Evolutionary conservation across 2,329 filamentous ascomycete genomes (phyloP).

Genomic region (Bipolaris victoriae): DNA sequence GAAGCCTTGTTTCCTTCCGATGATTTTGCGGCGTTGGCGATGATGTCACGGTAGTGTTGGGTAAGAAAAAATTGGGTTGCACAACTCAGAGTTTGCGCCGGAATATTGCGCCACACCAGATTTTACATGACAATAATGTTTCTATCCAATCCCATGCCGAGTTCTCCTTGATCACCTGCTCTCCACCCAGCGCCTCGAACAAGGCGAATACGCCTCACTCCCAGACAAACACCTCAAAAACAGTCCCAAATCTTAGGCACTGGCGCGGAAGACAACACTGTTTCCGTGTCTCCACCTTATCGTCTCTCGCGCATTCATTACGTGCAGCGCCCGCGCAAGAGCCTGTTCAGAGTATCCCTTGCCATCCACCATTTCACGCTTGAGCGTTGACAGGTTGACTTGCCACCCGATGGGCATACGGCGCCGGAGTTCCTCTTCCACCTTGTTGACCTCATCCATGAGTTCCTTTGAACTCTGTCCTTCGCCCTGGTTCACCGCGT

Average conservation of each 20-base stretch:
- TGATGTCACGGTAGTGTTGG: not conserved
- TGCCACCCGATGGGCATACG: constrained; percentile 94
- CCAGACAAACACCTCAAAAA: too few relatives aligned
- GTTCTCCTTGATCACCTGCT: not conserved
- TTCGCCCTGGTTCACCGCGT: constrained; percentile 89
- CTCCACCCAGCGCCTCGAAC: not conserved
- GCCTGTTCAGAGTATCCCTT: constrained; percentile 89
- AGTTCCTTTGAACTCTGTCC: constrained; percentile 81
- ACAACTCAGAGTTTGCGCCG: not conserved
- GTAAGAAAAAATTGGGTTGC: not conserved
- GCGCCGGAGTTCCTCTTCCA: constrained; percentile 87
- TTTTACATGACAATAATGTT: not conserved
- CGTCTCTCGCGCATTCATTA: constrained; percentile 86
- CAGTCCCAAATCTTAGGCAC: constrained; percentile 13
- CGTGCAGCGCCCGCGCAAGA: constrained; percentile 81
- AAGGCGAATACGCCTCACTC: too few relatives aligned
- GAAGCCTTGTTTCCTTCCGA: not conserved
- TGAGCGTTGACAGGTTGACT: constrained; percentile 83
- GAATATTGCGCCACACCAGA: not conserved
- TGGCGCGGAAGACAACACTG: constrained; percentile 31
- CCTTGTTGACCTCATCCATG: constrained; percentile 84
- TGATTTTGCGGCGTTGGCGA: not conserved
- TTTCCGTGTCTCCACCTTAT: constrained; percentile 77
- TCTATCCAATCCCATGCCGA: too few relatives aligned
- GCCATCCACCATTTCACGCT: constrained; percentile 88